These are phyloP conservation scores for Fusarium miscanthi DNA, from an alignment of 2,329 filamentous ascomycete species.

Conservation along the genomic window DNA sequence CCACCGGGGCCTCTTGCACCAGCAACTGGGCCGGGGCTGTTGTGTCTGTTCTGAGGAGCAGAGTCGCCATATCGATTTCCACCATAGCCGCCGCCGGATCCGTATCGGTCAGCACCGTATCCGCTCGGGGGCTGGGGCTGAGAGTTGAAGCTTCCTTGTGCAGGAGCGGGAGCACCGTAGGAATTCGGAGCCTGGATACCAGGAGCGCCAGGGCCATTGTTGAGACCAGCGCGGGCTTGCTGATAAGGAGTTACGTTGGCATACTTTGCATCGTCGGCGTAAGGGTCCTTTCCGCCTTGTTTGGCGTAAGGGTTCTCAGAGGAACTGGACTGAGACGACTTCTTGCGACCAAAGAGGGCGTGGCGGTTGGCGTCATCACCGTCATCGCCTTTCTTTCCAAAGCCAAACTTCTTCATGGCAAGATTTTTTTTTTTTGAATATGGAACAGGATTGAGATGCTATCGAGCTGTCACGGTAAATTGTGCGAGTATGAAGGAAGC, in stretches of 20 bases:
- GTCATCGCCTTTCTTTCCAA: constrained; percentile 66
- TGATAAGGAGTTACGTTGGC: constrained; percentile 60
- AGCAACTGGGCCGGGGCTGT: constrained; percentile 50
- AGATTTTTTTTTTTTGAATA: neutral
- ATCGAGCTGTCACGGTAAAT: neutral
- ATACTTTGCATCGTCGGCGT: constrained; percentile 61
- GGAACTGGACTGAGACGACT: constrained; percentile 57
- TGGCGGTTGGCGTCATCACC: constrained; percentile 60
- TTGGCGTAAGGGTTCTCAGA: constrained; percentile 69
- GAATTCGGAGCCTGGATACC: constrained; percentile 39
- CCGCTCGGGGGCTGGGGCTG: constrained; percentile 51
- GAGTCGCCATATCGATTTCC: constrained; percentile 63
- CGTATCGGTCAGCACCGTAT: constrained; percentile 66
- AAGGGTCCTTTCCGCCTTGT: constrained; percentile 63
- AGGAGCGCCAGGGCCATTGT: constrained; percentile 49
- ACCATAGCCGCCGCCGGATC: constrained; percentile 61
- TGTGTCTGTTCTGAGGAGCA: constrained; percentile 67
- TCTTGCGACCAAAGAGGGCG: constrained; percentile 67
- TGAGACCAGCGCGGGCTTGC: constrained; percentile 54
- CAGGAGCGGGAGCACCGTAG: constrained; percentile 38
- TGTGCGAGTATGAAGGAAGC: neutral
- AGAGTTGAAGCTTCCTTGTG: constrained; percentile 36
- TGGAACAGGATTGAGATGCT: neutral
- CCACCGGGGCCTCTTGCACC: constrained; percentile 63
- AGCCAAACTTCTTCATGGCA: constrained; percentile 70